These are phyloP conservation scores for Aspergillus transmontanensis DNA, from an alignment of 2,329 filamentous ascomycete genomes.

Conservation along the genomic window DNA sequence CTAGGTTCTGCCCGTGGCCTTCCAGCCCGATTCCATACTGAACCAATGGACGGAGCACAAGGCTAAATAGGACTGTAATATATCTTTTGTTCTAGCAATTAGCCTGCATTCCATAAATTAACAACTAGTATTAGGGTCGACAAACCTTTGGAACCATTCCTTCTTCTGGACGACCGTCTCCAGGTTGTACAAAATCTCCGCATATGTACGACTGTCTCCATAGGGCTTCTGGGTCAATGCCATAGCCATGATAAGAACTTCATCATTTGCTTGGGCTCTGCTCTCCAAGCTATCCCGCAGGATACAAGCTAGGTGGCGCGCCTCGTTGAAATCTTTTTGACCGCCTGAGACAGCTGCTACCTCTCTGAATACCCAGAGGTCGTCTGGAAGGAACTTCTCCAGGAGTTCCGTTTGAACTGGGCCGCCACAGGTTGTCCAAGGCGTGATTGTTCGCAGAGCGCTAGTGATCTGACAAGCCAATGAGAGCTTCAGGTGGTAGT, in stretches of 20 bases:
- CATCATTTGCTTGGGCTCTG: conserved; percentile 16
- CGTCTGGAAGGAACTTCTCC: conserved; percentile 17
- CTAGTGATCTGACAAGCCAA: conserved; percentile 28
- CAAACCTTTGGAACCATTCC: conserved; percentile 20
- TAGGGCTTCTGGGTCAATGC: conserved; percentile 17
- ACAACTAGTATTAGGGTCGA: too few species aligned
- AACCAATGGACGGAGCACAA: conserved; percentile 19
- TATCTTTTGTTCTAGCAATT: conserved; percentile 9
- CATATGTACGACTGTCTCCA: conserved; percentile 12
- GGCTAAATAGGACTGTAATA: conserved; percentile 11
- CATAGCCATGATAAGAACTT: conserved; percentile 22
- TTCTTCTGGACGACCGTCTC: conserved; percentile 15
- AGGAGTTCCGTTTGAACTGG: conserved; percentile 16
- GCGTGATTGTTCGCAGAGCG: conserved; percentile 24
- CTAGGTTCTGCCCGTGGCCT: conserved; percentile 45
- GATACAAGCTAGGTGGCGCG: conserved; percentile 26
- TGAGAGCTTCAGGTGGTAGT: conserved; percentile 24
- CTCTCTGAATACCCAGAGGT: conserved; percentile 27
- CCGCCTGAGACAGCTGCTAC: conserved; percentile 22
- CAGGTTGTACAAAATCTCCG: conserved; percentile 20
- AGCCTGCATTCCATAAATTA: too few species aligned
- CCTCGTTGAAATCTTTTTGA: conserved; percentile 21
- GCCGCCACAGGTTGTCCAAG: conserved; percentile 20
- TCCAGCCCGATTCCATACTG: conserved; percentile 37
- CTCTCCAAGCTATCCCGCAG: conserved; percentile 22